phyloP scores from a whole-genome alignment of 2,329 filamentous ascomycete species.

The Neonectria coccinea region DNA sequence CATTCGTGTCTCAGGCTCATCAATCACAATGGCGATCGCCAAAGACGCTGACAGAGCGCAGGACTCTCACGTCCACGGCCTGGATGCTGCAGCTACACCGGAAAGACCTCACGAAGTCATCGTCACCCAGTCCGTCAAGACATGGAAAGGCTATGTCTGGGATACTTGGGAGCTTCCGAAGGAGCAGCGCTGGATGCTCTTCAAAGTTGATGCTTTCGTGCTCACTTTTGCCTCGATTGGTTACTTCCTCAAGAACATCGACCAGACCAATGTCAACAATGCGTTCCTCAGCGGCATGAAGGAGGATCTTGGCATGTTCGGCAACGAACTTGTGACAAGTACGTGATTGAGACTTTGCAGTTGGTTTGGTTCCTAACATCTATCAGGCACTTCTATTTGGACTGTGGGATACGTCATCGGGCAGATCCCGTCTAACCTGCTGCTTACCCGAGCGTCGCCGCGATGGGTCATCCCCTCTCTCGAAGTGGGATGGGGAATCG shows the following conservation, averaged over 20 bases:
- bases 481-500: slow-evolving; percentile 33
- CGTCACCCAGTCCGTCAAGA: slow-evolving; percentile 21
- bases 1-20: not conserved
- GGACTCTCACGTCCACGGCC: slow-evolving; percentile 9
- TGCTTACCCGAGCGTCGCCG: slow-evolving; percentile 32
- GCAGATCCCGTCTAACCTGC: slow-evolving; percentile 32
- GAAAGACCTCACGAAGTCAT: slow-evolving; percentile 7
- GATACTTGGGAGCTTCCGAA: slow-evolving; percentile 50
- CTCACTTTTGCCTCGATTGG: slow-evolving; percentile 51
- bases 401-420: slow-evolving; percentile 34
- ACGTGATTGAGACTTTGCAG: not conserved
- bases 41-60: not conserved
- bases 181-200: slow-evolving; percentile 49
- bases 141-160: slow-evolving; percentile 55
- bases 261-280: slow-evolving; percentile 57
- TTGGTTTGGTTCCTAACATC: not conserved
- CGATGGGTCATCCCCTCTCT: slow-evolving; percentile 36
- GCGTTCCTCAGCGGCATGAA: slow-evolving; percentile 45
- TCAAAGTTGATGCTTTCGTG: slow-evolving; percentile 52
- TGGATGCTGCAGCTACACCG: slow-evolving; percentile 7
- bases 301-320: slow-evolving; percentile 36
- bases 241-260: slow-evolving; percentile 52
- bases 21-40: slow-evolving; percentile 5
- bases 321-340: slow-evolving; percentile 42
- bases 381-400: slow-evolving; percentile 31